Base-by-base conservation (phyloP, 148 eudicot genomes). In the Spergularia marina region DNA sequence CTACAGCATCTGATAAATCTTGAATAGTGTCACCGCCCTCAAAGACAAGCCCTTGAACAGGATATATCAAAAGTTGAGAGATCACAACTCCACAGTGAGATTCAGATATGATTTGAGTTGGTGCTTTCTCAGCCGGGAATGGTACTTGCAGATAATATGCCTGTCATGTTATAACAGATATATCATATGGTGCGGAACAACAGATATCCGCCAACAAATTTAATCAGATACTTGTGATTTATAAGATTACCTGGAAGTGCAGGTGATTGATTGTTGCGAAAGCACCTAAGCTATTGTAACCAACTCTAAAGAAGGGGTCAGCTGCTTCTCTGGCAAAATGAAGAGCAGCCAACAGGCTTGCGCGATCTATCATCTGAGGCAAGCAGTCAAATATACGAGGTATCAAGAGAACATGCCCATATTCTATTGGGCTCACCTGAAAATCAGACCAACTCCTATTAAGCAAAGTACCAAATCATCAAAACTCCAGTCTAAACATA, bases 381-480 rank as follows among this genome's bases (percentile, higher is more conserved):
- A 93, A 75, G 85, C 91, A 80, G 69, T 93, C 89, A 52, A 89
- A 89, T 75, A 93, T 83, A 51, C 80, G 90, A 58, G 98, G 97
- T 75, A 93, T 88, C 84, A 93, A 82, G 65, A 93, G 89, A 56
- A 93, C 92, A 64, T 93, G 98, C 21, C 98, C 98, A 61, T 93
- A 93, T 74, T 93, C 98, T 79, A 93, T 93, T 0, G 98, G 98
- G 84, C 97, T 93, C 56, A 93, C 98, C 98, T 93, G 88, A 72
- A 52, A 55, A 72, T 58, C 20, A 20, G 59, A 66, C 56, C 52
- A 64, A 58, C 12, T n/a, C 8, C 63, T 18, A 34, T 61, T 60
- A 49, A 25, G 13, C 63, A 44, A 4, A 53, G 41, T 54, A 18
- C 13, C 65, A 60, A 70, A 63, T 49, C 18, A 76, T 34, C 10